phyloP scores from a whole-genome alignment of 257 asterid genomes.

The Solanum ossicruentum region DNA sequence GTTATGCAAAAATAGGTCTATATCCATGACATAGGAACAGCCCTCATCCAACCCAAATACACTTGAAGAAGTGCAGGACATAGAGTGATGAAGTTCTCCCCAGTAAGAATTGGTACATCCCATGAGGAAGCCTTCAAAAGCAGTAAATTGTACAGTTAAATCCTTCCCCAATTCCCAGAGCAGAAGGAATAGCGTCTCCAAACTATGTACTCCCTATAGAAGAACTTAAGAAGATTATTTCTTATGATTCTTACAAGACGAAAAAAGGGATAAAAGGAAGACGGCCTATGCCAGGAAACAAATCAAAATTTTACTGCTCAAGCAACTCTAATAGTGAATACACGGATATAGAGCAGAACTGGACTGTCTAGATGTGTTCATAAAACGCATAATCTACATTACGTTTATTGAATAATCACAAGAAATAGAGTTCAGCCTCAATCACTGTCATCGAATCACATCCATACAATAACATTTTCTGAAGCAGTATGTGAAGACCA shows the following conservation, averaged over 20 bases:
- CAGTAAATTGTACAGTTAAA: not conserved
- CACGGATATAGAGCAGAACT: not conserved
- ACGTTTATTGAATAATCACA: not conserved
- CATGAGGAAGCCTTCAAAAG: not conserved
- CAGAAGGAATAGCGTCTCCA: not conserved
- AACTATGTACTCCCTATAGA: not conserved
- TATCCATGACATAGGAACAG: not conserved
- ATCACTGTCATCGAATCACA: not conserved
- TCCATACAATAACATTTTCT: not conserved
- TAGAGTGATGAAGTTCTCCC: not conserved
- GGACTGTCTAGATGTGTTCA: not conserved
- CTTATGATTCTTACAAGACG: not conserved
- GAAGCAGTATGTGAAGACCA: not conserved
- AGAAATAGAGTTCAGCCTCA: not conserved
- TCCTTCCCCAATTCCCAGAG: not conserved
- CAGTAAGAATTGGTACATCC: not conserved
- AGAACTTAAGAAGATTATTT: not conserved
- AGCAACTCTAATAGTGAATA: not conserved
- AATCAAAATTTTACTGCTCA: not conserved
- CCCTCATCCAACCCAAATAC: not conserved
- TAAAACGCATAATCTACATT: not conserved
- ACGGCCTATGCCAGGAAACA: not conserved
- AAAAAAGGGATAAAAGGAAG: not conserved
- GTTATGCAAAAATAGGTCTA: not conserved
- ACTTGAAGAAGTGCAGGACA: not conserved